A percentile compares a stretch with the other conserved stretches of the same genome.
Evolutionary conservation across 2,329 filamentous ascomycete species (phyloP).

Genomic region (Onygena corvina): DNA sequence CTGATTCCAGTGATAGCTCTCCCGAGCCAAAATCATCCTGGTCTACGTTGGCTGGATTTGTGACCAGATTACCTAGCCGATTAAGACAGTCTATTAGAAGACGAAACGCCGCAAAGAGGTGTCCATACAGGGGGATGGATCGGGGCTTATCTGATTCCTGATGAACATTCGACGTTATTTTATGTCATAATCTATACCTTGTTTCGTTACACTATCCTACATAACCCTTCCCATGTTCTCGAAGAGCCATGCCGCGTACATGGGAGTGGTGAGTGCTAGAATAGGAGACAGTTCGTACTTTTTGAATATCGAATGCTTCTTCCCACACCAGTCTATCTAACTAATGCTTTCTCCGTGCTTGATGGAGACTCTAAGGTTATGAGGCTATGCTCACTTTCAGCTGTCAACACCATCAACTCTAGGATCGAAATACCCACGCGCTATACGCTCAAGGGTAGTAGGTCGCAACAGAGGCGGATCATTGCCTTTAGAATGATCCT

Average conservation of each 20-base stretch:
- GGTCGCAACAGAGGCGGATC: conserved; percentile 9
- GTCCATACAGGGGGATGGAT: background rate
- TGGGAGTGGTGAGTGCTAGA: no score
- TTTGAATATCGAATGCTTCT: no score
- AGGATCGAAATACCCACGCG: conserved; percentile 7
- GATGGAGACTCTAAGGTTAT: no score
- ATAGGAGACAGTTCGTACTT: no score
- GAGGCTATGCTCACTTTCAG: no score
- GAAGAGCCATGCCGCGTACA: no score
- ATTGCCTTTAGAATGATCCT: no score
- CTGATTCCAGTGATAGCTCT: background rate
- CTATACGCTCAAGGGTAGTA: conserved; percentile 10
- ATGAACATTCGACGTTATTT: background rate
- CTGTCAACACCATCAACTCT: background rate
- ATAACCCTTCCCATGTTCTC: no score
- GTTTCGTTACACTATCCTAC: background rate
- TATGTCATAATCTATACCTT: background rate
- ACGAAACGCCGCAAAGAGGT: background rate
- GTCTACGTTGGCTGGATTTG: background rate
- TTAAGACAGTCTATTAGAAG: background rate
- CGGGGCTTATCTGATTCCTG: background rate
- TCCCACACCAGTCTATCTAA: no score
- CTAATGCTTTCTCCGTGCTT: no score
- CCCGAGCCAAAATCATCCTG: background rate
- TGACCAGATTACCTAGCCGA: background rate